Base-by-base conservation (phyloP, 768 basidiomycete species). In the Mycena polygramma region DNA sequence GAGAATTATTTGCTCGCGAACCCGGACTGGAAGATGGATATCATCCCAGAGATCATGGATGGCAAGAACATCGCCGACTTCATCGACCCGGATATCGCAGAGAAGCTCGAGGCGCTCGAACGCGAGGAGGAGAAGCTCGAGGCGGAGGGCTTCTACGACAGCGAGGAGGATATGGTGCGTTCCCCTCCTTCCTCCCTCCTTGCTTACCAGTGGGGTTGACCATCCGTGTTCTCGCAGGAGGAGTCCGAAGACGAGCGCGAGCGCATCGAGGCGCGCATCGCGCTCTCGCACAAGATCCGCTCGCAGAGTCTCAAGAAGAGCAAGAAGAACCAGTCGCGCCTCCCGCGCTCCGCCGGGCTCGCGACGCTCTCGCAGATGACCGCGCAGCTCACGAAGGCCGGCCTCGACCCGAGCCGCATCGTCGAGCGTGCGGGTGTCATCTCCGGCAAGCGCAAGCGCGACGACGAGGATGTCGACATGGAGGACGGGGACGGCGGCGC, bases 11-110 rank as follows among this genome's bases (percentile, higher is more conserved):
- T 98, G 35, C 90, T 99, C 68, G 86, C 90, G 26, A 91, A 98
- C 78, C 90, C 93, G 45, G 92, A 94, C 52, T 99, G 98, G 98
- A 99, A 98, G 84, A 85, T 90, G 83, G 98, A 99, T 77, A 86
- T 90, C 73, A 93, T 99, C n/a, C 98, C 98, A n/a, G 98, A 99
- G 80, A 94, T 99, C 77, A 91, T 95, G 92, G 91, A 98, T 74
- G 98, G 98, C 83, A 98, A 98, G 89, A 99, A 99, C 83, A 83
- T 99, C 61, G 97, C 97, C 26, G 98, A 99, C 85, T 99, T 99
- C 71, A 94, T 99, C 80, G 97, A 99, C 81, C 93, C 96, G 24
- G 98, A 99, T 77, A 99, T 99, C 70, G 91, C 90, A 22, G 97
- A 97, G 81, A 97, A 96, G 82, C 91, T 99, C 55, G 97, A 98